Evolutionary conservation across 176 grass and related monocot genomes (phyloP).

Genomic region (Zea mays): DNA sequence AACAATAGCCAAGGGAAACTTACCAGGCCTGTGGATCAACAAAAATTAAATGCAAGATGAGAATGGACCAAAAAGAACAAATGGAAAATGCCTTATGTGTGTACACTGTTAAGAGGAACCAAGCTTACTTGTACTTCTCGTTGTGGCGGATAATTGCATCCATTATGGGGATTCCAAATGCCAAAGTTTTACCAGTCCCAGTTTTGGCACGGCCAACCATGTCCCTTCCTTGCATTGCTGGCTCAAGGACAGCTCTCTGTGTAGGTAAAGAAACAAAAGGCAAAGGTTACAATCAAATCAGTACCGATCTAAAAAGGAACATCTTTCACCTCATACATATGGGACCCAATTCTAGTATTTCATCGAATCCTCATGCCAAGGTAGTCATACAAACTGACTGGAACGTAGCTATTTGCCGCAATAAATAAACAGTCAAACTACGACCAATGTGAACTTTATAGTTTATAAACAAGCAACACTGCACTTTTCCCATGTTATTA

Average conservation of each 20-base stretch:
- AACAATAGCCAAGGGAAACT: constrained; percentile 69
- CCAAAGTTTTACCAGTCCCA: constrained; percentile 95
- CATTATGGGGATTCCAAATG: constrained; percentile 95
- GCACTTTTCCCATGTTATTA: background rate
- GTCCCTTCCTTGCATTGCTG: constrained; percentile 93
- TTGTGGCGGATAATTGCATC: constrained; percentile 85
- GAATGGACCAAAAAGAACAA: background rate
- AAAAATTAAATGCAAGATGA: background rate
- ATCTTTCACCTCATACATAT: too few relatives aligned
- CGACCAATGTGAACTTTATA: background rate
- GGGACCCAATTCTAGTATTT: background rate
- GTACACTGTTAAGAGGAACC: background rate
- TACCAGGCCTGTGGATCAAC: constrained; percentile 57
- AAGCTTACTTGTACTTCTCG: constrained; percentile 59
- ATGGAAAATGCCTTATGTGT: background rate
- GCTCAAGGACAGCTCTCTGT: constrained; percentile 95
- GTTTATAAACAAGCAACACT: background rate
- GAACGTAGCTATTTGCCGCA: too few relatives aligned
- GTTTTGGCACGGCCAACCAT: constrained; percentile 97
- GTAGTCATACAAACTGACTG: too few relatives aligned
- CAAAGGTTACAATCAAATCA: background rate
- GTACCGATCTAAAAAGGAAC: background rate
- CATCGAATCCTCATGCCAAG: too few relatives aligned
- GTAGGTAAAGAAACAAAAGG: constrained; percentile 15
- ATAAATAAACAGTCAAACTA: background rate